Percentiles rank a stretch among this genome's conserved stretches.
These are phyloP conservation scores for Niveomyces coronatus DNA, from an alignment of 2,329 filamentous ascomycete genomes.

Conservation along the genomic window DNA sequence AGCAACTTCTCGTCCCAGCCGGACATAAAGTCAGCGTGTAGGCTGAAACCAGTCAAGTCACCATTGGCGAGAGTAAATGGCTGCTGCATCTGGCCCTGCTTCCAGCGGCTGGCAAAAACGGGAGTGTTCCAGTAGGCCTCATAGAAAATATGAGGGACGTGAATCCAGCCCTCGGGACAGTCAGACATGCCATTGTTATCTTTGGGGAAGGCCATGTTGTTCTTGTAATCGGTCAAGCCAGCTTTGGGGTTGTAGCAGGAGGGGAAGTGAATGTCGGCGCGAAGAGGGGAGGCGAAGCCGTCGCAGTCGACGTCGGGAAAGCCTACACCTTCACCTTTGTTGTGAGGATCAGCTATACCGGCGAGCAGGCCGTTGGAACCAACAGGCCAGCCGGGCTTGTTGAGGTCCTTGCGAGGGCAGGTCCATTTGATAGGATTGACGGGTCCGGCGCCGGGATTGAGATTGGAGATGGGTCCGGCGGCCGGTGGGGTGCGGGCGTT, in stretches of 20 bases:
- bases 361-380: constrained; percentile 43
- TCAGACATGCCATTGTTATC: constrained; percentile 37
- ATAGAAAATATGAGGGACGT: constrained; percentile 47
- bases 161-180: constrained; percentile 44
- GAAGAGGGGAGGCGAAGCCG: constrained; percentile 48
- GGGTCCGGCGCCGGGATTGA: constrained; percentile 40
- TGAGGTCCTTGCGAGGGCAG: constrained; percentile 43
- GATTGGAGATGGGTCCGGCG: constrained; percentile 37
- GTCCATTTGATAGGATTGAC: constrained; percentile 49
- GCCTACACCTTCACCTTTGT: constrained; percentile 47
- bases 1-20: constrained; percentile 59
- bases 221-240: constrained; percentile 48
- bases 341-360: constrained; percentile 44
- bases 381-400: constrained; percentile 41
- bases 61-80: constrained; percentile 62
- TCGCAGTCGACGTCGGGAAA: constrained; percentile 64
- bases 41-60: constrained; percentile 58
- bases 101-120: constrained; percentile 41
- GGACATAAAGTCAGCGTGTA: constrained; percentile 63
- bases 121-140: constrained; percentile 53
- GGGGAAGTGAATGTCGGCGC: constrained; percentile 61
- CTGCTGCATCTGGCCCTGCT: constrained; percentile 41
- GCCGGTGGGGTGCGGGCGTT: constrained; percentile 46
- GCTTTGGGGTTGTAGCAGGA: constrained; percentile 61
- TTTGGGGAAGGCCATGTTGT: constrained; percentile 57